Evolutionary conservation across 2,329 filamentous ascomycete species (phyloP), one percentile per base, ranked within the genome.

Genomic region (Sporothrix sp.): DNA sequence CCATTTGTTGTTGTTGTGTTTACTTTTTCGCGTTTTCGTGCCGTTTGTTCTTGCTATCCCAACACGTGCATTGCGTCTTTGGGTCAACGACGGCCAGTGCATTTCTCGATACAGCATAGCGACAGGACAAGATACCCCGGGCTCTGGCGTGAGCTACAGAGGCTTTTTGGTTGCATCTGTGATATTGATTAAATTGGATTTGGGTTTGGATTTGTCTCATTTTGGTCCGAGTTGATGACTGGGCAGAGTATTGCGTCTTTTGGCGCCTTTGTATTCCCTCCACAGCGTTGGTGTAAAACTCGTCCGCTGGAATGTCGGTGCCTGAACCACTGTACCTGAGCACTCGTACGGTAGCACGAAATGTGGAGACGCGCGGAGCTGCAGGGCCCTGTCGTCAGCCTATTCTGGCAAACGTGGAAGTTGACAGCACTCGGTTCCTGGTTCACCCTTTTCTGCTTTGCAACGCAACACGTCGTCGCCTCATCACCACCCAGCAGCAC

Each of bases 401-500:
- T 21, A 16, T n/a, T 50, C 16, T 32, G 42, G 48, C 27, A 37
- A 44, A 50, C 48, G 48, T 50, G 48, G 48, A 50, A 48, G 23
- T 48, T n/a, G 25, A 43, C n/a, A 33, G 42, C 28, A 23, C 20
- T 36, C 21, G 40, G 36, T 48, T 23, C 25, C 38, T 18, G 20
- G 45, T 30, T 48, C 35, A 38, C 45, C 45, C 45, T 38, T 48
- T 48, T 48, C 45, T 16, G 30, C 27, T 39, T 42, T 13, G 37
- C 13, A 40, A 37, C 48, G 10, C 20, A 23, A 35, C n/a, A 21
- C 36, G 27, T 38, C 33, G 23, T 44, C 40, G 38, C 33, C 25
- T 21, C 33, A 43, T 43, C 38, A 35, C 13, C 36, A 27, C 38
- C 6, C 35, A n/a, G n/a, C n/a, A 20, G 13, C 30, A 25, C 43